phyloP scores from a whole-genome alignment of 495 filamentous ascomycete genomes.

The Penicillium riverlandense region DNA sequence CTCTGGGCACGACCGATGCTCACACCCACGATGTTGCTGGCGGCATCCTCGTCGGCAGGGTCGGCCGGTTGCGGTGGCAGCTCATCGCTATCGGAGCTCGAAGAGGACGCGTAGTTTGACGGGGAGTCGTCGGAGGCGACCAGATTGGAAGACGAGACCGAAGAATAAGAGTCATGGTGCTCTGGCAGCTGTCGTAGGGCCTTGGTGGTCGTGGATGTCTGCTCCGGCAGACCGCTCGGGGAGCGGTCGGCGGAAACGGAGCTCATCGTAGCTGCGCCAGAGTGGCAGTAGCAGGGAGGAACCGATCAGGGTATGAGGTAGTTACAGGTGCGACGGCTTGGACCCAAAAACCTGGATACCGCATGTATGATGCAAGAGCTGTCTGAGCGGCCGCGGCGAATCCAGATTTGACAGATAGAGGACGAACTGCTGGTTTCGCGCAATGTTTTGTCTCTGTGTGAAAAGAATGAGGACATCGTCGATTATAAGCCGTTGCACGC shows the following conservation, averaged over 20 bases:
- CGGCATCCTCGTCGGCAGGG: slow-evolving; percentile 30
- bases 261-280: slow-evolving; percentile 1
- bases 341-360: slow-evolving; percentile 1
- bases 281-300: neutral
- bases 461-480: too few species aligned
- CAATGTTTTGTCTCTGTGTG: too few species aligned
- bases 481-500: too few species aligned
- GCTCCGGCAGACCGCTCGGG: too few species aligned
- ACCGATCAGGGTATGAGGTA: slow-evolving; percentile 4
- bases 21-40: slow-evolving; percentile 65
- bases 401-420: too few species aligned
- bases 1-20: slow-evolving; percentile 69
- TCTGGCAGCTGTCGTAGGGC: neutral
- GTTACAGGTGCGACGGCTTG: slow-evolving; percentile 3
- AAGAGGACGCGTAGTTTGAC: slow-evolving; percentile 19
- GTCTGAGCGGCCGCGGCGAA: neutral
- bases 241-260: slow-evolving; percentile 5
- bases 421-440: too few species aligned
- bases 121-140: slow-evolving; percentile 13
- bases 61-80: slow-evolving; percentile 5
- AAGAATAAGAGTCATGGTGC: slow-evolving; percentile 11
- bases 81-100: slow-evolving; percentile 36
- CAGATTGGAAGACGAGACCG: slow-evolving; percentile 14
- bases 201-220: too few species aligned
- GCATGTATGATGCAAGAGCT: slow-evolving; percentile 5